These are phyloP conservation scores for Fusarium sp. DNA, from an alignment of 2,329 filamentous ascomycete species.

Conservation along the genomic window DNA sequence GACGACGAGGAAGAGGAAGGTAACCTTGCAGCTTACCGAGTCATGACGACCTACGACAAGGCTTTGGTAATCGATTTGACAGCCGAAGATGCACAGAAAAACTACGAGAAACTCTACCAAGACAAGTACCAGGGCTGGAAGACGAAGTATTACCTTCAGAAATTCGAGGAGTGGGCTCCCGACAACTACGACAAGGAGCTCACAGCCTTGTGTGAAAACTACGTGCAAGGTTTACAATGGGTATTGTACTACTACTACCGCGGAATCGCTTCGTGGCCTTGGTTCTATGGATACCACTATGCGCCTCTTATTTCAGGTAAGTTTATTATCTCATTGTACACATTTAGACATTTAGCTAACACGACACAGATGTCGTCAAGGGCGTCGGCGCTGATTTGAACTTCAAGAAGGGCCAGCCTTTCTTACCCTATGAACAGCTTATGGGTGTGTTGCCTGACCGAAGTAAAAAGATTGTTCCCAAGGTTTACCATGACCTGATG, in stretches of 20 bases:
- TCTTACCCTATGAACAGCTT: constrained; percentile 93
- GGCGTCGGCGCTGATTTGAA: constrained; percentile 88
- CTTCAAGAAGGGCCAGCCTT: constrained; percentile 94
- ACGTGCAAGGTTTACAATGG: constrained; percentile 97
- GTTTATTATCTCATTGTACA: constrained; percentile 11
- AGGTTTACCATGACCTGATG: constrained; percentile 91
- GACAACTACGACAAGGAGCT: constrained; percentile 82
- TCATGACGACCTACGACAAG: constrained; percentile 91
- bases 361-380: constrained; percentile 80
- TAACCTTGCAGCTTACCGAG: constrained; percentile 83
- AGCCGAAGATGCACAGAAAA: constrained; percentile 80
- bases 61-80: constrained; percentile 86
- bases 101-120: constrained; percentile 87
- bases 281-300: constrained; percentile 98
- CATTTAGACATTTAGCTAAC: constrained; percentile 50
- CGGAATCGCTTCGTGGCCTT: constrained; percentile 97
- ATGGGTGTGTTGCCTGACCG: constrained; percentile 98
- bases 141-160: constrained; percentile 89
- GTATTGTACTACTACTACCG: constrained; percentile 98
- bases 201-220: constrained; percentile 88
- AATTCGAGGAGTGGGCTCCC: constrained; percentile 87
- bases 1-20: constrained; percentile 78
- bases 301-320: constrained; percentile 92
- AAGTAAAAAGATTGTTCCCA: constrained; percentile 95
- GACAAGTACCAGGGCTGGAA: constrained; percentile 94